phyloP scores from a whole-genome alignment of 192 early-diverging fungal species.

The Linnemannia schmuckeri region DNA sequence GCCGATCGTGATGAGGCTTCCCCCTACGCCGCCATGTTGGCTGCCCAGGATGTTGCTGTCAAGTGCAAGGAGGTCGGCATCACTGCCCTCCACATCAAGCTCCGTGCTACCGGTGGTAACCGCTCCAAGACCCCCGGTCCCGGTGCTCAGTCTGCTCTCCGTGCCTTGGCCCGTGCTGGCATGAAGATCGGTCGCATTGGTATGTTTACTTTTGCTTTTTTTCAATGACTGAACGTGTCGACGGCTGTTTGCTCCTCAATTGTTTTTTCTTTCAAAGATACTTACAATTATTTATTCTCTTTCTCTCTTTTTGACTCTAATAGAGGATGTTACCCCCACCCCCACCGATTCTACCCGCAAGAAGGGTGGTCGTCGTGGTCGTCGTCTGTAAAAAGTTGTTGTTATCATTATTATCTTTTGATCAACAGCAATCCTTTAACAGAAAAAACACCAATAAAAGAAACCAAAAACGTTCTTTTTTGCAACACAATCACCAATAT shows the following conservation, averaged over 20 bases:
- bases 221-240: not conserved
- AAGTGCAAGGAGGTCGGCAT: conserved; percentile 99
- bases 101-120: conserved; percentile 99
- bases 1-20: conserved; percentile 99
- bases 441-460: conserved; percentile 22
- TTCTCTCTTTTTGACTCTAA: conserved; percentile 39
- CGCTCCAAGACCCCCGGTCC: conserved; percentile 98
- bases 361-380: conserved; percentile 99
- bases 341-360: conserved; percentile 98
- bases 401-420: conserved; percentile 23
- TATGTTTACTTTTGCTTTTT: conserved; percentile 17
- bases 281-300: conserved; percentile 5
- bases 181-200: conserved; percentile 96
- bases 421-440: conserved; percentile 27
- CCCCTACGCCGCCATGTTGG: conserved; percentile 99
- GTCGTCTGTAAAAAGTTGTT: conserved; percentile 83
- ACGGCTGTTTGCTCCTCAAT: conserved; percentile 75
- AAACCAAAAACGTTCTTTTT: not conserved
- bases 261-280: conserved; percentile 37
- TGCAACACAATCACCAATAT: not conserved
- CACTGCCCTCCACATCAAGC: conserved; percentile 99
- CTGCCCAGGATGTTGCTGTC: conserved; percentile 97
- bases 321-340: conserved; percentile 98
- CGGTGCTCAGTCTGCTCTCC: conserved; percentile 98
- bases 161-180: conserved; percentile 98